Conservation (phyloP, 805 yeast species). For the Lachancea lanzarotensis region DNA sequence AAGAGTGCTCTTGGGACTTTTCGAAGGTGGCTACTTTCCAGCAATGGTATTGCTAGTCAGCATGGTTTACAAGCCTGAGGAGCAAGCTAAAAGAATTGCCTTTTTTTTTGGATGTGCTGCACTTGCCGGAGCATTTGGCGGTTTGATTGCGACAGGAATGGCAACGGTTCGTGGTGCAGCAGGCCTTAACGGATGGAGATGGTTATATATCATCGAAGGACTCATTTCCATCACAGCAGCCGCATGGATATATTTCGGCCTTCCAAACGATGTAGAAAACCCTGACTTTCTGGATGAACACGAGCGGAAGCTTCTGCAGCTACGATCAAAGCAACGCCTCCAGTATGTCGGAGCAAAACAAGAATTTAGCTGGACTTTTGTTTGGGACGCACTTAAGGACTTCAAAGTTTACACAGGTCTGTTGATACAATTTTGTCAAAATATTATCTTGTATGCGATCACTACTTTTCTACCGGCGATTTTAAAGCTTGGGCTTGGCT, state of each 20-base stretch:
- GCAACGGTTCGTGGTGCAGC: conserved; percentile 23
- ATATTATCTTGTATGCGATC: conserved; percentile 38
- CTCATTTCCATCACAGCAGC: conserved; percentile 28
- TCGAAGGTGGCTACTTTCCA: conserved; percentile 40
- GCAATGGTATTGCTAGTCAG: conserved; percentile 34
- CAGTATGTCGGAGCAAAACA: conserved; percentile 23
- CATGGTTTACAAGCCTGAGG: conserved; percentile 34
- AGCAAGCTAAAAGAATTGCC: conserved; percentile 34
- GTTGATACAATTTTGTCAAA: conserved; percentile 41
- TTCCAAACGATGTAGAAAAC: conserved; percentile 32
- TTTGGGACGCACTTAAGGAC: conserved; percentile 33
- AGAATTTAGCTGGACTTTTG: conserved; percentile 29
- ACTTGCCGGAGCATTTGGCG: conserved; percentile 32
- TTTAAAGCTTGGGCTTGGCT: conserved; percentile 25
- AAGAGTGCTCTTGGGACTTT: conserved; percentile 40
- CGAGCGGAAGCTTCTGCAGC: conserved; percentile 25
- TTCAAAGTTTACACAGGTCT: conserved; percentile 33
- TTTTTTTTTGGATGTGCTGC: conserved; percentile 34
- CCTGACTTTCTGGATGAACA: conserved; percentile 30
- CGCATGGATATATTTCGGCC: conserved; percentile 22
- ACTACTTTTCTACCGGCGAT: conserved; percentile 38
- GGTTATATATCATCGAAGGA: conserved; percentile 38
- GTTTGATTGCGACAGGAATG: conserved; percentile 37
- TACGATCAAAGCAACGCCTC: conserved; percentile 16
- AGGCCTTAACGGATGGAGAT: conserved; percentile 34